These are phyloP conservation scores for Malus hybrid DNA, from an alignment of 331 rosid genomes.

Conservation along the genomic window DNA sequence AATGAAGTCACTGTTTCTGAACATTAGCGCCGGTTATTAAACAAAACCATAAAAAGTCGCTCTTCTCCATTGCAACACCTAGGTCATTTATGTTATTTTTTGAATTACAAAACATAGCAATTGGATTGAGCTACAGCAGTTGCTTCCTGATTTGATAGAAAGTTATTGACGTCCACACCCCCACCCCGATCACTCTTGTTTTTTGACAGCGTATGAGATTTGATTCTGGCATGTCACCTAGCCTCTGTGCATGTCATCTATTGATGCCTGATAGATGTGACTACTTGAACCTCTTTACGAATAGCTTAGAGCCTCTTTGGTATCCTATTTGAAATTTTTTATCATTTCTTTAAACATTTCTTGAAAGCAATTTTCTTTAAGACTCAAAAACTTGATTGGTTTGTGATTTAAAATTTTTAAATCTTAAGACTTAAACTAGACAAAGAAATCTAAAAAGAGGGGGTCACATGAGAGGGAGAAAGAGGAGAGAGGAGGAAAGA, in stretches of 20 bases:
- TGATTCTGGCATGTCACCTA: not conserved
- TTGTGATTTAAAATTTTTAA: too few relatives aligned
- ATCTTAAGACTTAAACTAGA: too few relatives aligned
- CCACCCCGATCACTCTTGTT: not conserved
- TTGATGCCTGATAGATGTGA: not conserved
- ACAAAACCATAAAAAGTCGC: not conserved
- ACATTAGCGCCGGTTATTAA: not conserved
- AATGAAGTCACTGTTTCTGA: not conserved
- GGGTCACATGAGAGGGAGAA: too few relatives aligned
- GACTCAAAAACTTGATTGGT: too few relatives aligned
- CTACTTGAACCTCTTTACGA: not conserved
- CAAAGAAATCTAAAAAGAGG: too few relatives aligned
- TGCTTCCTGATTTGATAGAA: not conserved
- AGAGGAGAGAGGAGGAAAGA: too few relatives aligned
- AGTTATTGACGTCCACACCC: not conserved
- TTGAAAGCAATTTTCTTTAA: too few relatives aligned
- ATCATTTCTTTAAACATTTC: too few relatives aligned
- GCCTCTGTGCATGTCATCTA: not conserved
- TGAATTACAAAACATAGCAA: not conserved
- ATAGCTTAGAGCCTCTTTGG: not conserved
- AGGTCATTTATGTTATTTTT: not conserved
- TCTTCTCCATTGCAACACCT: not conserved
- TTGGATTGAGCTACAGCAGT: not conserved
- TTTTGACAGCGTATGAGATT: not conserved
- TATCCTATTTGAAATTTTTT: too few relatives aligned